A percentile compares a stretch with the other conserved stretches of the same genome.
phyloP scores from a whole-genome alignment of 257 asterid species.

The Coffea eugenioides region DNA sequence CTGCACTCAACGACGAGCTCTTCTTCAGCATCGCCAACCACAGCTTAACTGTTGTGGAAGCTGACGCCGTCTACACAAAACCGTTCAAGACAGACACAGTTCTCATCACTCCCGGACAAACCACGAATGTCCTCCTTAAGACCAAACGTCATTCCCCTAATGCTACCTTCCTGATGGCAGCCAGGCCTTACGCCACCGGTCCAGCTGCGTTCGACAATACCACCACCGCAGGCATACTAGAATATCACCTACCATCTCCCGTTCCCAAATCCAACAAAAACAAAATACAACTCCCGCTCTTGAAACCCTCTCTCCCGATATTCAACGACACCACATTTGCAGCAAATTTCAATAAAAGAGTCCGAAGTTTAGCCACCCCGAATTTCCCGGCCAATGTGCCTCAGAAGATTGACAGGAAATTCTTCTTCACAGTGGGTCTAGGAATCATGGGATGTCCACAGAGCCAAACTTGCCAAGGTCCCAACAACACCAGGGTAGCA shows the following conservation, averaged over 20 bases:
- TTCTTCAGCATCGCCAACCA: slow-evolving; percentile 65
- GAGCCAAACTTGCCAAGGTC: slow-evolving; percentile 55
- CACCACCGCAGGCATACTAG: slow-evolving; percentile 43
- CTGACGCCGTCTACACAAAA: slow-evolving; percentile 59
- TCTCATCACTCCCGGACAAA: slow-evolving; percentile 65
- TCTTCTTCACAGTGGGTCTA: slow-evolving; percentile 65
- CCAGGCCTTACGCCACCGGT: slow-evolving; percentile 59
- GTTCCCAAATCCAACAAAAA: neutral
- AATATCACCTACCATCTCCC: slow-evolving; percentile 35
- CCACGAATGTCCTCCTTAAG: slow-evolving; percentile 52
- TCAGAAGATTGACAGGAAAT: slow-evolving; percentile 33
- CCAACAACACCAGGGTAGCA: slow-evolving; percentile 52
- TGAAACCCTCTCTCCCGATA: slow-evolving; percentile 27
- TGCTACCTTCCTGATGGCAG: slow-evolving; percentile 45
- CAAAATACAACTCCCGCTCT: slow-evolving; percentile 21
- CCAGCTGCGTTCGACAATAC: slow-evolving; percentile 57
- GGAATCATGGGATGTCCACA: slow-evolving; percentile 46
- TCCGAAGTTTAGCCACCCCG: slow-evolving; percentile 44
- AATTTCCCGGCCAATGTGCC: slow-evolving; percentile 57
- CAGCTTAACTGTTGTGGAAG: slow-evolving; percentile 53
- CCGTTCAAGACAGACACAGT: slow-evolving; percentile 45
- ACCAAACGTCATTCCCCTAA: slow-evolving; percentile 42
- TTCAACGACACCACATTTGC: slow-evolving; percentile 43
- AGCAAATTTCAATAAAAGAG: slow-evolving; percentile 27
- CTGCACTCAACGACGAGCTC: slow-evolving; percentile 62